These are phyloP conservation scores for Cordyceps militaris DNA, from an alignment of 2,329 filamentous ascomycete species.

Conservation along the genomic window DNA sequence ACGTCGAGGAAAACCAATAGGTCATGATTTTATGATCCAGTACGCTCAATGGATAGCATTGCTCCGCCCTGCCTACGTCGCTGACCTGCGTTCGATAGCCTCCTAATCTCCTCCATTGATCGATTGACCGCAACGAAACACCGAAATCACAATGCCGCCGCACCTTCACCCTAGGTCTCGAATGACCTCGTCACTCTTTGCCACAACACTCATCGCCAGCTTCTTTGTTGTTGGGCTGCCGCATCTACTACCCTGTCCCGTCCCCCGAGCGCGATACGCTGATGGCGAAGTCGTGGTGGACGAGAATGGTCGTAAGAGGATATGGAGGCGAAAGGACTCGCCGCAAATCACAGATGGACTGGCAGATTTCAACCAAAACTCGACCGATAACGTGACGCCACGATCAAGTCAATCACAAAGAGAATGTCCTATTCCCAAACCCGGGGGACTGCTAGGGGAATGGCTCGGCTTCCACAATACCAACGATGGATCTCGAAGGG, in stretches of 20 bases:
- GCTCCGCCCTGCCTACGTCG: not conserved
- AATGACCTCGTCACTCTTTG: slow-evolving; percentile 90
- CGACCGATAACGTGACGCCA: slow-evolving; percentile 20
- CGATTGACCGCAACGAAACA: slow-evolving; percentile 12
- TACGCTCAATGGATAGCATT: slow-evolving; percentile 14
- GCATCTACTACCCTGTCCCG: slow-evolving; percentile 85
- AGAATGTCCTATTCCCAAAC: slow-evolving; percentile 91
- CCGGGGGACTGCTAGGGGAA: slow-evolving; percentile 68
- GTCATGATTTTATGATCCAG: slow-evolving; percentile 18
- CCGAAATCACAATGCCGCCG: slow-evolving; percentile 58
- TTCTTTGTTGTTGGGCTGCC: slow-evolving; percentile 90
- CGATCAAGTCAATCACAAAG: slow-evolving; percentile 41
- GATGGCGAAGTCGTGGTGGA: slow-evolving; percentile 54
- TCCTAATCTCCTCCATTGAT: not conserved
- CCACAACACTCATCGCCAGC: slow-evolving; percentile 79
- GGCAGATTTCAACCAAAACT: slow-evolving; percentile 39
- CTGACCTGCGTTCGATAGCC: slow-evolving; percentile 5
- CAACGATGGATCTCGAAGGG: slow-evolving; percentile 19
- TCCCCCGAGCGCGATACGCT: slow-evolving; percentile 66
- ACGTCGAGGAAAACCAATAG: not conserved
- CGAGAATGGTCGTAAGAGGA: slow-evolving; percentile 37
- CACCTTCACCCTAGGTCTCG: slow-evolving; percentile 90
- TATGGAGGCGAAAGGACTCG: slow-evolving; percentile 34
- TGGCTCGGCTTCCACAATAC: slow-evolving; percentile 60
- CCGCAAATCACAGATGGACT: slow-evolving; percentile 38